Base-by-base conservation (phyloP, 2,329 filamentous ascomycete genomes). In the Fusarium tupiense region DNA sequence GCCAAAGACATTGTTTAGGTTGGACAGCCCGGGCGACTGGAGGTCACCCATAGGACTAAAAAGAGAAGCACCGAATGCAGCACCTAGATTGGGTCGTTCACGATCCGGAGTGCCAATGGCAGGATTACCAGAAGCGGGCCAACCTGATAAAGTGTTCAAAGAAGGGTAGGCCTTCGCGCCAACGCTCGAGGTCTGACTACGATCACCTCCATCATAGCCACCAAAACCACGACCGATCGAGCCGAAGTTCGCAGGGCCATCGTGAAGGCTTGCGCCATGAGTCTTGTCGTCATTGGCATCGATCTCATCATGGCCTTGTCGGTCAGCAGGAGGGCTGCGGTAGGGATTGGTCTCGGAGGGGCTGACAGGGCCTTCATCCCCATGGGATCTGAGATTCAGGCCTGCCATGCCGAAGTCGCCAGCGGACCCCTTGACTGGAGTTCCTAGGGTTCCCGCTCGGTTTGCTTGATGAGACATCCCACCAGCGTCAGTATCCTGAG, bases 261-360 rank as follows among this genome's bases (percentile, higher is more conserved):
- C 83, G 37, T 81, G 80, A 24, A 78, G 72, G 24, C 67, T 69
- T 20, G 57, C 86, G 33, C 88, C 88, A 59, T 86, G 86, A 19
- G 83, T 80, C 57, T 84, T 85, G 13, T 88, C 86, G 19, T 86
- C 79, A 54, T 87, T 86, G 11, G 86, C 84, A 50, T 92, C 89
- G 52, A 88, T 86, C 13, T 89, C 89, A 22, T 90, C 89, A 54
- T 94, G 90, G 24, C 89, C 88, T 64, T 93, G 91, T 50, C 91
- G 91, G 33, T 95, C 93, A 43, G 92, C 93, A 13, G 93, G 91
- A 6, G 96, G 96, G 81, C 96, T 98, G 73, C 95, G 94, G 81
- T 96, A 99, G 4, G 96, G 96, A 80, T 99, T 99, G 7, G 96
- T 98, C 79, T 97, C 94, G 0, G 95, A 96, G 17, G 96, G 96